Conservation (phyloP, 371 early-diverging fungal species). For the Mortierella sp. region DNA sequence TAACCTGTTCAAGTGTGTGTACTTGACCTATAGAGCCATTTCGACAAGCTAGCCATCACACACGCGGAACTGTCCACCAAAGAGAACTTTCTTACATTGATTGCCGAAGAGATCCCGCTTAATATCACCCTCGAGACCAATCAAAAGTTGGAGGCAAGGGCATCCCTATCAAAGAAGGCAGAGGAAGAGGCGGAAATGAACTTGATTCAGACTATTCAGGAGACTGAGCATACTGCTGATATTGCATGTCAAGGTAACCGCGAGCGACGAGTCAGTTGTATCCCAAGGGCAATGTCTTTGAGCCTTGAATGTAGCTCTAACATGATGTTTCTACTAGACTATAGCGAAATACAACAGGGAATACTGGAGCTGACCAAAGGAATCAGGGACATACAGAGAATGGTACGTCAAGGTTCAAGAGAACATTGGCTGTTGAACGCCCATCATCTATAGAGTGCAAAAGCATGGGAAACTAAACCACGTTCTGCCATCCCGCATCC, state of each 20-base stretch:
- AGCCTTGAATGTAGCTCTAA: too few species aligned
- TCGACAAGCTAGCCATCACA: conserved; percentile 64
- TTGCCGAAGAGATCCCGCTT: conserved; percentile 56
- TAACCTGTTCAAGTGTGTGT: too few species aligned
- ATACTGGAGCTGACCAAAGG: conserved; percentile 9
- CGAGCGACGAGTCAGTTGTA: not conserved
- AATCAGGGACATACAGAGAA: conserved; percentile 2
- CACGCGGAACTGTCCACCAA: conserved; percentile 68
- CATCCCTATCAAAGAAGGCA: conserved; percentile 2
- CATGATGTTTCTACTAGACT: conserved; percentile 12
- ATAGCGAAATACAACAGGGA: conserved; percentile 17
- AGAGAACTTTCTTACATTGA: conserved; percentile 59
- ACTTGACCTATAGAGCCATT: conserved; percentile 47
- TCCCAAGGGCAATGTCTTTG: too few species aligned
- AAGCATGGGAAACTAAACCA: too few species aligned
- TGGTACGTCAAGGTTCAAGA: conserved; percentile 3
- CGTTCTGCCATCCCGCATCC: too few species aligned
- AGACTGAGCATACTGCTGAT: conserved; percentile 39
- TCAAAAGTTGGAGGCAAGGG: conserved; percentile 34
- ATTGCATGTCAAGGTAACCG: conserved; percentile 30
- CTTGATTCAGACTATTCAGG: conserved; percentile 24
- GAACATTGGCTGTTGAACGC: too few species aligned
- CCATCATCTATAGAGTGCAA: too few species aligned
- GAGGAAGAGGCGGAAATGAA: conserved; percentile 17
- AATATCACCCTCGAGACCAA: conserved; percentile 49